Evolutionary conservation across 2,329 filamentous ascomycete species (phyloP).

Genomic region (Blastomyces gilchristii): DNA sequence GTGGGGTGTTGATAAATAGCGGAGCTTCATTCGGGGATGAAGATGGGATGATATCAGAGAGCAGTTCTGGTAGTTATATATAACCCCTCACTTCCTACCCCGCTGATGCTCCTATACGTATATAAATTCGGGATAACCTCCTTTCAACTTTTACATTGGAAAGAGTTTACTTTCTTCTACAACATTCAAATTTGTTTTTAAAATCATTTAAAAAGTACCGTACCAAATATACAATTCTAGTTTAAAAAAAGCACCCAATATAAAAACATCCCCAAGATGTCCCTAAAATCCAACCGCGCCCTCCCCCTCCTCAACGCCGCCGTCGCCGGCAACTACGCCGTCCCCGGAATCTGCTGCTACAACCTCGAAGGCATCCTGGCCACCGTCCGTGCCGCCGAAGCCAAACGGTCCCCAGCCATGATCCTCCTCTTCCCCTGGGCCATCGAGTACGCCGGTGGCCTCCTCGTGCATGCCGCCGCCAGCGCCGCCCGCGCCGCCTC

Average conservation of each 20-base stretch:
- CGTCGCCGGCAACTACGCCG: conserved; percentile 46
- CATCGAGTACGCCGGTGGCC: conserved; percentile 51
- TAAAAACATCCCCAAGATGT: not conserved
- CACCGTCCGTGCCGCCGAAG: conserved; percentile 58
- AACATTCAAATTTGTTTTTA: too few relatives aligned
- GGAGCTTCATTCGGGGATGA: not conserved
- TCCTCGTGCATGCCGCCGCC: conserved; percentile 47
- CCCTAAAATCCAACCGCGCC: conserved; percentile 41
- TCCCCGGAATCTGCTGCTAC: conserved; percentile 55
- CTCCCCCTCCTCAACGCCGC: conserved; percentile 50
- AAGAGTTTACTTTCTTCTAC: too few relatives aligned
- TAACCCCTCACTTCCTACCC: not conserved
- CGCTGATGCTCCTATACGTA: not conserved
- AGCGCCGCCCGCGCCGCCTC: conserved; percentile 46
- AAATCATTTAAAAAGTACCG: not conserved
- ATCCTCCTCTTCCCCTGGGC: conserved; percentile 68
- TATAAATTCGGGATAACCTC: not conserved
- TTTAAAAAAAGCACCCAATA: not conserved
- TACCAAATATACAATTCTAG: not conserved
- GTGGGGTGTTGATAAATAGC: not conserved
- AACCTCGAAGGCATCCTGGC: conserved; percentile 62
- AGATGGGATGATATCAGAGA: not conserved
- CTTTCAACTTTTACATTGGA: not conserved
- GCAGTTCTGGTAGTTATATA: too few relatives aligned
- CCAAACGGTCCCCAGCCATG: conserved; percentile 56